phyloP scores from a whole-genome alignment of 768 basidiomycete genomes.

The Tulasnella sp. region DNA sequence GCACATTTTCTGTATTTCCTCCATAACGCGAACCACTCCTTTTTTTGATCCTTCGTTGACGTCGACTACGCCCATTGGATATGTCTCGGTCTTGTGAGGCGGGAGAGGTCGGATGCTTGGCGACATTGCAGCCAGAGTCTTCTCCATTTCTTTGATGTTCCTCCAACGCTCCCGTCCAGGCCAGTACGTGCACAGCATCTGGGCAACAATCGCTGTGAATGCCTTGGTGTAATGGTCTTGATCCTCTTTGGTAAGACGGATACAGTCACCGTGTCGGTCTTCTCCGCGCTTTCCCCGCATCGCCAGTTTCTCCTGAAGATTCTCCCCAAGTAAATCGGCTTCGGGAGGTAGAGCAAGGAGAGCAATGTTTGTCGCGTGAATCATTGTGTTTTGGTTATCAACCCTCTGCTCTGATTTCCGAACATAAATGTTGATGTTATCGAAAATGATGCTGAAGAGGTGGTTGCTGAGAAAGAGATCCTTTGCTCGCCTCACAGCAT shows the following conservation, averaged over 20 bases:
- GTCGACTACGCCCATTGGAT: too few species aligned
- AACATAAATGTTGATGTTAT: constrained; percentile 28
- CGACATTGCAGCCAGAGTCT: too few species aligned
- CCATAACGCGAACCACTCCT: not conserved
- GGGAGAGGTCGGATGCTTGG: too few species aligned
- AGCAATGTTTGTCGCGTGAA: constrained; percentile 22
- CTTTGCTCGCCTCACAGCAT: constrained; percentile 21
- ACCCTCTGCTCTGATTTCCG: constrained; percentile 25
- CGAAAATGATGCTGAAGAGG: constrained; percentile 21
- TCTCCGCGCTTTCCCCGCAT: not conserved
- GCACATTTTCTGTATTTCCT: not conserved
- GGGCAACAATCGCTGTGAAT: not conserved
- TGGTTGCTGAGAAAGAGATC: constrained; percentile 20
- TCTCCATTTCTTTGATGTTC: too few species aligned
- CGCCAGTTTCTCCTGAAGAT: not conserved
- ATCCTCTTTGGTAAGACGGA: not conserved
- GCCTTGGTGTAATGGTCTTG: not conserved
- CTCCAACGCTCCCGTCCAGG: too few species aligned
- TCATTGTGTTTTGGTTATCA: constrained; percentile 24
- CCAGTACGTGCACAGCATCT: too few species aligned
- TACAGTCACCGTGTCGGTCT: not conserved
- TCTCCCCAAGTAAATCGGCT: not conserved
- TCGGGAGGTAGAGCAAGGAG: constrained; percentile 13
- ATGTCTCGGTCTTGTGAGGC: too few species aligned
- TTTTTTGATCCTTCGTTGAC: too few species aligned